Base-by-base conservation (phyloP, 2,329 filamentous ascomycete species). In the Aspergillus ruber region DNA sequence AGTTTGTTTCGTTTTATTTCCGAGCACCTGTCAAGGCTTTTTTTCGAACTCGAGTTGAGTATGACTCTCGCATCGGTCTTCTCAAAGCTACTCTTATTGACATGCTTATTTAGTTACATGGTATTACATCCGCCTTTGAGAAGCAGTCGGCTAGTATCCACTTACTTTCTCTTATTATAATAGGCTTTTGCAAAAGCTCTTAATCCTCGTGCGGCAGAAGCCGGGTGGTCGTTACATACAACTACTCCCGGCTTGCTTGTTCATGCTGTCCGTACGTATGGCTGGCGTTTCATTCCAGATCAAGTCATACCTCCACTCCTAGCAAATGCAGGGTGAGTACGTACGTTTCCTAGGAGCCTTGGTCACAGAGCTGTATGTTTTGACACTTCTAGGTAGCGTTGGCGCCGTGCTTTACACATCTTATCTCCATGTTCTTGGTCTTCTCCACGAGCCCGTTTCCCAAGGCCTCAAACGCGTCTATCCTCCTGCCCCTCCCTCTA, bases 1-100 rank as follows among this genome's bases (percentile, higher is more conserved):
- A 94, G 63, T 76, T 89, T 59, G 80, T 95, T 46, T 85, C 89
- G 20, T 95, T 95, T 60, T 96, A 95, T 71, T 96, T 95, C 64
- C 79, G 90, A 48, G 88, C 89, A 0, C 90, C 90, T 1, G 86
- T 90, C 45, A 95, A 95, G 70, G 87, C 90, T 13, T 96, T 96
- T 65, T 95, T 96, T 70, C 82, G 88, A 51, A 90, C 88, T 1
- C 77, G 90, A 49, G 89, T 96, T 54, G 90, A 96, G 73, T 95
- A 90, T 64, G 77, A 76, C 50, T 46, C 46, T 38, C 43, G 38
- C 36, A 36, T 33, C 15, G 17, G n/a, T 8, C n/a, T 20, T 17
- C 43, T 18, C 46, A n/a, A 21, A 20, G 38, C 36, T 29, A 35
- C 13, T 21, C 46, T 47, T 48, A 42, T 52, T 63, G 47, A 65